These are phyloP conservation scores for Trichoderma semiorbis DNA, from an alignment of 2,329 filamentous ascomycete genomes.

Conservation along the genomic window DNA sequence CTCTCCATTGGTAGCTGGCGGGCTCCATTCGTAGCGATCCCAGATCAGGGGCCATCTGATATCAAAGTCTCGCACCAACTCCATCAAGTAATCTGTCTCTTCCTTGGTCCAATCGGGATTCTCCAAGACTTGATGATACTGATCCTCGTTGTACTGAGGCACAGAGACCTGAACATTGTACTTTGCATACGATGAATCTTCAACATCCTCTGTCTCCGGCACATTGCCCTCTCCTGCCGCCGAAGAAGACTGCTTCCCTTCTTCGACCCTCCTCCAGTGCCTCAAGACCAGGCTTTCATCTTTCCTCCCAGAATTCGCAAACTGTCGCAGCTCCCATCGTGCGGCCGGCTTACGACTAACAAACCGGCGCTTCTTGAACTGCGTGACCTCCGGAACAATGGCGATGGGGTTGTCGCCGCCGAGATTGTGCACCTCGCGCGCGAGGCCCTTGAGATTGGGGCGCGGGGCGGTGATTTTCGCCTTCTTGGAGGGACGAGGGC, in stretches of 20 bases:
- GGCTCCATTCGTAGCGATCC: conserved; percentile 81
- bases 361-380: conserved; percentile 58
- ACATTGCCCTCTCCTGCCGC: conserved; percentile 29
- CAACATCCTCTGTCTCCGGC: conserved; percentile 34
- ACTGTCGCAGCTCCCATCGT: conserved; percentile 65
- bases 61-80: conserved; percentile 72
- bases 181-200: conserved; percentile 72
- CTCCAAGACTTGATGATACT: conserved; percentile 74
- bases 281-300: conserved; percentile 65
- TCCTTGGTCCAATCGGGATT: conserved; percentile 81
- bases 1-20: conserved; percentile 44
- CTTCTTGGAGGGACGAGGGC: conserved; percentile 66
- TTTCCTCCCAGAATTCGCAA: conserved; percentile 72
- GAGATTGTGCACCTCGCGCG: conserved; percentile 62
- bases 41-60: conserved; percentile 87
- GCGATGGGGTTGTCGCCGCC: conserved; percentile 65
- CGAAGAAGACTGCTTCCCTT: conserved; percentile 34
- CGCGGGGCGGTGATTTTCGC: conserved; percentile 62
- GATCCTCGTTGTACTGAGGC: conserved; percentile 79
- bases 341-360: conserved; percentile 53
- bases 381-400: conserved; percentile 58
- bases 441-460: conserved; percentile 60
- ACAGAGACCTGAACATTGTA: conserved; percentile 80
- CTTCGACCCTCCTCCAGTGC: conserved; percentile 72
- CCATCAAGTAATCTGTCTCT: conserved; percentile 89